phyloP scores from a whole-genome alignment of 164 flowering plant species.

The Stephania japonica region DNA sequence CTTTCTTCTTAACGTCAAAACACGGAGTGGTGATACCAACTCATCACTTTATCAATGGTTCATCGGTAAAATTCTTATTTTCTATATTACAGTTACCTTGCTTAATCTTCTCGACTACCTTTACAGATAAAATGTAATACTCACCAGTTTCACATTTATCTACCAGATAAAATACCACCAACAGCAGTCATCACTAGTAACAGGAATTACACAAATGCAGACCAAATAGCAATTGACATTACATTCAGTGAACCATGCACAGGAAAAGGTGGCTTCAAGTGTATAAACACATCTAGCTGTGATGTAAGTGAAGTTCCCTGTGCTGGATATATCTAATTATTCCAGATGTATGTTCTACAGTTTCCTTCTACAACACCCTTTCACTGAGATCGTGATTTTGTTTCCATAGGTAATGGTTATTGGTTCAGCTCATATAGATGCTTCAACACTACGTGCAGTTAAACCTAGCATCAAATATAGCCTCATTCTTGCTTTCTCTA shows the following conservation, averaged over 20 bases:
- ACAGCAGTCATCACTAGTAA: constrained; percentile 39
- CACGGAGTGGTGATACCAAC: constrained; percentile 32
- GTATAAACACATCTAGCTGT: constrained; percentile 42
- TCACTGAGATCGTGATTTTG: neutral
- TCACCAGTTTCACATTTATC: neutral
- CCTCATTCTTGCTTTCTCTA: constrained; percentile 30
- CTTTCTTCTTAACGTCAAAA: constrained; percentile 38
- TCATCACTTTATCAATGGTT: constrained; percentile 55
- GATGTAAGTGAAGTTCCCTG: constrained; percentile 29
- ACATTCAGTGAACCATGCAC: constrained; percentile 49
- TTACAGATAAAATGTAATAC: neutral
- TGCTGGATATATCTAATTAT: neutral
- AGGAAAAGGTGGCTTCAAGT: constrained; percentile 46
- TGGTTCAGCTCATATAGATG: constrained; percentile 38
- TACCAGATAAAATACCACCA: constrained; percentile 49
- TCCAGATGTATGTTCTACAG: neutral
- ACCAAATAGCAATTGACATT: constrained; percentile 28
- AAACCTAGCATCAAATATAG: constrained; percentile 35
- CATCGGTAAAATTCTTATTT: constrained; percentile 34
- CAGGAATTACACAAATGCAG: constrained; percentile 39
- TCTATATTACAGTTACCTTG: neutral
- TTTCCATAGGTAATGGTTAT: constrained; percentile 31
- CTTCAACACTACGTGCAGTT: constrained; percentile 31
- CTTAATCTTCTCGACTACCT: neutral
- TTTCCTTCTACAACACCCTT: neutral